Evolutionary conservation across 306 rosid species (phyloP).

Genomic region (Acacia acuminata): DNA sequence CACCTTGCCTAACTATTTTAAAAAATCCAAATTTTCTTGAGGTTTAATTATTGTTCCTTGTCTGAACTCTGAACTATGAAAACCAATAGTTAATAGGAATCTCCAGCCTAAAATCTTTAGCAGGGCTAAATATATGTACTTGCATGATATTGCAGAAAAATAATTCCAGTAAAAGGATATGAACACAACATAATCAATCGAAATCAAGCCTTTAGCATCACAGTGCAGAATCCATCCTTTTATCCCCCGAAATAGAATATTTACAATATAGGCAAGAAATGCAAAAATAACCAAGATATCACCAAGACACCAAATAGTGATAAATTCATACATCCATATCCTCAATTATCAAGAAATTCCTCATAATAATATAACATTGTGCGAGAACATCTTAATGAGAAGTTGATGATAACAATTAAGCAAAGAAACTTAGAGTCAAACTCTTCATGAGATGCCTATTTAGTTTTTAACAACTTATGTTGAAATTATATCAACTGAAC

Average conservation of each 20-base stretch:
- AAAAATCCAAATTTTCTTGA: too few relatives aligned
- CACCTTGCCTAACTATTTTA: background rate
- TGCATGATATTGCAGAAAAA: conserved; percentile 8
- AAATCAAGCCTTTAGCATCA: background rate
- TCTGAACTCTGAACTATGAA: too few relatives aligned
- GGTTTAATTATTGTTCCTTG: too few relatives aligned
- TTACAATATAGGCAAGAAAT: background rate
- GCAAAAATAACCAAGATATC: background rate
- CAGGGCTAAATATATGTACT: conserved; percentile 36
- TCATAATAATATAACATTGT: too few relatives aligned
- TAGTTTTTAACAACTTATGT: conserved; percentile 2
- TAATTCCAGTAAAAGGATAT: background rate
- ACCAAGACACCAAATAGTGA: background rate
- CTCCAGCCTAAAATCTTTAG: too few relatives aligned
- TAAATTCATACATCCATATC: conserved; percentile 1
- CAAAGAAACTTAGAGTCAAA: conserved; percentile 1
- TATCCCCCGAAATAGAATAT: background rate
- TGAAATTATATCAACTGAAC: too few relatives aligned
- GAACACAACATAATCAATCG: background rate
- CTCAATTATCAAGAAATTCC: background rate
- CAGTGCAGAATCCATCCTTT: background rate
- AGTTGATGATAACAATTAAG: background rate
- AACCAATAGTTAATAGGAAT: too few relatives aligned
- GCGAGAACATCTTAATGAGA: too few relatives aligned
- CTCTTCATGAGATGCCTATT: conserved; percentile 1